Evolutionary conservation across 1,139 yeast species (phyloP).

Genomic region (Geotrichum cucujoidarum): DNA sequence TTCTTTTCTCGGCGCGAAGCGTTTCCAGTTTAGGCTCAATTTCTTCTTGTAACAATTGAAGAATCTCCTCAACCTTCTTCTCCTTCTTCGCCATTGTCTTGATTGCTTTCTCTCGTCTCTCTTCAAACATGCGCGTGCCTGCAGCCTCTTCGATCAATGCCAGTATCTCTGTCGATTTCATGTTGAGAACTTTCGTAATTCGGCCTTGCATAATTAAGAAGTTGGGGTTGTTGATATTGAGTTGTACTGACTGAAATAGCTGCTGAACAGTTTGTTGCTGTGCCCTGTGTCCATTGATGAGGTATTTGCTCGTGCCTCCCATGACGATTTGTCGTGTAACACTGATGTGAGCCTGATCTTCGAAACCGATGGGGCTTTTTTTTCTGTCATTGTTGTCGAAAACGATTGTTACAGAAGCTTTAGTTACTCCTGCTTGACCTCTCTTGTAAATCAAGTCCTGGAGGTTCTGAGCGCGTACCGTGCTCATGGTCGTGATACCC

Average conservation of each 20-base stretch:
- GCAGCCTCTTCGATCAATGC: slow-evolving; percentile 97
- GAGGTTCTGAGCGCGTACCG: slow-evolving; percentile 87
- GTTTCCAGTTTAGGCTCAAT: slow-evolving; percentile 89
- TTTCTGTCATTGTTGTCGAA: slow-evolving; percentile 77
- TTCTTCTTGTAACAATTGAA: slow-evolving; percentile 70
- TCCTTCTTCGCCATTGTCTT: slow-evolving; percentile 90
- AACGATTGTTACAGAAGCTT: slow-evolving; percentile 93
- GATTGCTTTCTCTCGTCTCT: slow-evolving; percentile 85
- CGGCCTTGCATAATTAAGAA: slow-evolving; percentile 98
- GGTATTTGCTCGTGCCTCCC: slow-evolving; percentile 88
- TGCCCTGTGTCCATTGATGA: slow-evolving; percentile 94
- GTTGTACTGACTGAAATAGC: slow-evolving; percentile 87
- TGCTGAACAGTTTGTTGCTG: slow-evolving; percentile 91
- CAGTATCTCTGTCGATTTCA: slow-evolving; percentile 88
- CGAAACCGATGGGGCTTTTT: slow-evolving; percentile 85
- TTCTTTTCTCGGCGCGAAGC: slow-evolving; percentile 72
- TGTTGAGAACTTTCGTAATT: slow-evolving; percentile 91
- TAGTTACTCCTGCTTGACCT: slow-evolving; percentile 97
- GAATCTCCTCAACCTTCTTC: slow-evolving; percentile 71
- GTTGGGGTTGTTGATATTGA: slow-evolving; percentile 94
- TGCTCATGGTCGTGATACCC: slow-evolving; percentile 89
- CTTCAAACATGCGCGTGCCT: slow-evolving; percentile 94
- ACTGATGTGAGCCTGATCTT: slow-evolving; percentile 70
- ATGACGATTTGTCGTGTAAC: slow-evolving; percentile 88
- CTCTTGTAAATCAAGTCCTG: slow-evolving; percentile 94